Evolutionary conservation across 2,329 filamentous ascomycete species (phyloP), one percentile per base, ranked within the genome.

Genomic region (Pyricularia pennisetigena): DNA sequence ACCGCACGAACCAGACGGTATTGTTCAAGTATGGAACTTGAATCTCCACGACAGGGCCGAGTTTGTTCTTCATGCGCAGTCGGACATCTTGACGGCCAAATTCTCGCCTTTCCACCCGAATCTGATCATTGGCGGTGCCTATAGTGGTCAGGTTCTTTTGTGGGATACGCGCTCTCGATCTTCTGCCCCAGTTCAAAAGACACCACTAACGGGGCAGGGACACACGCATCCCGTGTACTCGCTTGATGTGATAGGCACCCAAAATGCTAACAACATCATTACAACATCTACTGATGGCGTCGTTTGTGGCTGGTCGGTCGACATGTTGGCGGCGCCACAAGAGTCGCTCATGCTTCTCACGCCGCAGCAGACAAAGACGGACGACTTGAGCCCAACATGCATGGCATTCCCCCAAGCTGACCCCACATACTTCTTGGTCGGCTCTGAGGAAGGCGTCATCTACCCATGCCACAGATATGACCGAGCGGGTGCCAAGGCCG

Each of bases 51-150:
- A 95, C 73, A 88, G 95, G 32, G 93, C 95, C 0, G 95, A 99
- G 82, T 98, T 97, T 79, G 90, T 97, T 69, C 97, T 99, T 78
- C 94, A 97, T 74, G 94, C 94, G 10, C 94, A 96, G 70, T 97
- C 94, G 63, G 95, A 99, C 78, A 93, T 99, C 67, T 85, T 99
- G 16, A 92, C 94, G 0, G 95, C 95, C 71, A 96, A 95, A 72
- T 99, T 99, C 80, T 98, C 95, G n/a, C 95, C 95, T 0, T 97
- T 97, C 76, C 95, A 99, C 77, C 94, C 94, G 4, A 97, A 97
- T 73, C 85, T 99, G 68, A 96, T 99, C 74, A 88, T 99, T 70
- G 95, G 95, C 70, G 96, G 96, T 65, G 94, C 94, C 49, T 99
- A 99, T 80, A 97, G 92, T 69, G 95, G 95, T 7, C 96, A 99